Evolutionary conservation across 495 filamentous ascomycete genomes (phyloP).

Genomic region (Penicillium silybi): DNA sequence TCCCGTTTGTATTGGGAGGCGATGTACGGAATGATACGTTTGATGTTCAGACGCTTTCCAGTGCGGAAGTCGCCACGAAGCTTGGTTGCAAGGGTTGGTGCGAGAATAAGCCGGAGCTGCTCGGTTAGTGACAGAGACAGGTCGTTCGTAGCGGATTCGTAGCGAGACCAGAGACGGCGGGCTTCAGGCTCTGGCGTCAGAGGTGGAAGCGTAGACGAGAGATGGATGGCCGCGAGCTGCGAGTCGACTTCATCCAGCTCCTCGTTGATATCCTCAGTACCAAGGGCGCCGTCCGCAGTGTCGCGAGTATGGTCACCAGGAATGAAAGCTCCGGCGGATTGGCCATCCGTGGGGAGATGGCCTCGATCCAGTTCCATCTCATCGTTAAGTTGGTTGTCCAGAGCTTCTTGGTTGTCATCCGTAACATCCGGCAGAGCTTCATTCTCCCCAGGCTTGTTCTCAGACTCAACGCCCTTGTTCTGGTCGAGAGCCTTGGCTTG

Average conservation of each 20-base stretch:
- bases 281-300: conserved; percentile 23
- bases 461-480: conserved; percentile 74
- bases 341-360: conserved; percentile 32
- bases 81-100: conserved; percentile 91
- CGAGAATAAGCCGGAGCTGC: conserved; percentile 91
- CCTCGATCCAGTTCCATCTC: conserved; percentile 45
- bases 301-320: conserved; percentile 34
- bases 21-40: conserved; percentile 98
- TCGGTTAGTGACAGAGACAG: conserved; percentile 86
- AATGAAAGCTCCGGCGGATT: conserved; percentile 43
- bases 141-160: conserved; percentile 76
- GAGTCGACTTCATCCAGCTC: conserved; percentile 68
- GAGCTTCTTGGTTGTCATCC: conserved; percentile 51
- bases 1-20: conserved; percentile 96
- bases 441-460: conserved; percentile 52
- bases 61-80: conserved; percentile 96
- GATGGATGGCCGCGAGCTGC: conserved; percentile 68
- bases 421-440: conserved; percentile 56
- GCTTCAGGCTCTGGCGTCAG: conserved; percentile 56
- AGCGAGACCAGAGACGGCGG: conserved; percentile 75
- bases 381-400: conserved; percentile 46
- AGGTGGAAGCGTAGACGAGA: conserved; percentile 45
- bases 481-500: conserved; percentile 79
- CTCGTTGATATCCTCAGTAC: conserved; percentile 50
- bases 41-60: conserved; percentile 97